Conservation (phyloP, 139 green algal genomes). For the Marvania coccoides region DNA sequence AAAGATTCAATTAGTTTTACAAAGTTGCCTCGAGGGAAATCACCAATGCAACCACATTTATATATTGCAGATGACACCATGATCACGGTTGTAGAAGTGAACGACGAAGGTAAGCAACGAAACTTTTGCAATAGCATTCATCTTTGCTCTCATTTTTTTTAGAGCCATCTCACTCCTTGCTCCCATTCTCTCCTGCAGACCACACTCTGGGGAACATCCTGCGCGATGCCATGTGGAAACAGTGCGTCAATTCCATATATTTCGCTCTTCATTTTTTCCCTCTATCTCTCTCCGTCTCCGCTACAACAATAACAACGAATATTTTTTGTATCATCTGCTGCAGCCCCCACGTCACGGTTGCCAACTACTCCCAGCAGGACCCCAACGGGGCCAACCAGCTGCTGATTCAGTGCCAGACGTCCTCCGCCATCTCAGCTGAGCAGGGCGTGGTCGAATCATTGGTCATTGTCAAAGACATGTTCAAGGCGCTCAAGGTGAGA, state of each 20-base stretch:
- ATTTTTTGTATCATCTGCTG: too few species aligned
- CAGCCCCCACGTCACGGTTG: constrained; percentile 26
- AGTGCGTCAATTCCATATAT: constrained; percentile 8
- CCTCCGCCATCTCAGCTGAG: constrained; percentile 5
- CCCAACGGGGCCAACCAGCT: constrained; percentile 13
- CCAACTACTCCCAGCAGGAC: constrained; percentile 27
- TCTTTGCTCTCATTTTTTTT: neutral
- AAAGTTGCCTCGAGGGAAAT: too few species aligned
- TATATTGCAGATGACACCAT: neutral
- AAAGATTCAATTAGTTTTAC: too few species aligned
- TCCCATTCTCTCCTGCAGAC: neutral
- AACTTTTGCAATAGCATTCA: neutral
- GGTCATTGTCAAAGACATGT: constrained; percentile 17
- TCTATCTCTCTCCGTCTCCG: too few species aligned
- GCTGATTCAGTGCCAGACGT: constrained; percentile 26
- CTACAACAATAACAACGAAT: too few species aligned
- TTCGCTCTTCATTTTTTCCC: constrained; percentile 1
- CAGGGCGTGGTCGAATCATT: constrained; percentile 22
- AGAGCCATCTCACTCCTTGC: neutral
- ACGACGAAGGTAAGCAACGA: neutral
- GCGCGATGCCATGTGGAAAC: constrained; percentile 27
- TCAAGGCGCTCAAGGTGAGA: constrained; percentile 3
- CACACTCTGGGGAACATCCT: constrained; percentile 34
- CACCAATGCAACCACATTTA: too few species aligned
- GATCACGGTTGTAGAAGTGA: neutral